Percentiles rank a stretch among this genome's conserved stretches.
Conservation (phyloP, 257 asterid species). For the Solanum tarijense region DNA sequence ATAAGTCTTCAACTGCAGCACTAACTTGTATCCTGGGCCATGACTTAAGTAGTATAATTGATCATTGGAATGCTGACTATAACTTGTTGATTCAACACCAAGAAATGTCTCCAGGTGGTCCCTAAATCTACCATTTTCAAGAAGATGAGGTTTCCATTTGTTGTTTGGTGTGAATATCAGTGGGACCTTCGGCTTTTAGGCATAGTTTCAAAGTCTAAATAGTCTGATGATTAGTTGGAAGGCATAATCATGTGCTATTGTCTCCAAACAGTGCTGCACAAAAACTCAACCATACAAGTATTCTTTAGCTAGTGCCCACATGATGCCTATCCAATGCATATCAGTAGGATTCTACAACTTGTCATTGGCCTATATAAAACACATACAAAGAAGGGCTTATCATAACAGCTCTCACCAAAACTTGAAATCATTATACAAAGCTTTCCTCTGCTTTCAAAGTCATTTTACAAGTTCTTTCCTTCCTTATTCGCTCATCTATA, state of each 20-base stretch:
- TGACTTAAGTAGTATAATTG: not conserved
- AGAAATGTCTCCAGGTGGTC: not conserved
- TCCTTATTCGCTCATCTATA: not conserved
- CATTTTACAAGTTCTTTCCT: not conserved
- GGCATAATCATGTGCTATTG: not conserved
- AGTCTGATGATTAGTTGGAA: not conserved
- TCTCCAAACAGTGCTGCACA: not conserved
- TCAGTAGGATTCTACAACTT: not conserved
- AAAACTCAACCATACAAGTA: constrained; percentile 3
- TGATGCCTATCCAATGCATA: not conserved
- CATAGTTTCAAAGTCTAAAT: not conserved
- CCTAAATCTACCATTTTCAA: not conserved
- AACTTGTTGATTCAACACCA: not conserved
- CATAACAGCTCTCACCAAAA: not conserved
- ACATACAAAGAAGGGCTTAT: not conserved
- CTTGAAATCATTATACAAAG: not conserved
- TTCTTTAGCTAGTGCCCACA: not conserved
- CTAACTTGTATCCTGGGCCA: not conserved
- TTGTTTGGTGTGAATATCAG: not conserved
- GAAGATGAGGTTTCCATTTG: not conserved
- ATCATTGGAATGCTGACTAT: not conserved
- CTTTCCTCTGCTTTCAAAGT: not conserved
- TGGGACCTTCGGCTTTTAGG: not conserved
- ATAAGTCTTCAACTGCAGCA: not conserved
- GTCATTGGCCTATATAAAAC: not conserved